Evolutionary conservation across 257 asterid species (phyloP), one percentile per base, ranked within the genome.

Genomic region (Solanum ahanhuiri): DNA sequence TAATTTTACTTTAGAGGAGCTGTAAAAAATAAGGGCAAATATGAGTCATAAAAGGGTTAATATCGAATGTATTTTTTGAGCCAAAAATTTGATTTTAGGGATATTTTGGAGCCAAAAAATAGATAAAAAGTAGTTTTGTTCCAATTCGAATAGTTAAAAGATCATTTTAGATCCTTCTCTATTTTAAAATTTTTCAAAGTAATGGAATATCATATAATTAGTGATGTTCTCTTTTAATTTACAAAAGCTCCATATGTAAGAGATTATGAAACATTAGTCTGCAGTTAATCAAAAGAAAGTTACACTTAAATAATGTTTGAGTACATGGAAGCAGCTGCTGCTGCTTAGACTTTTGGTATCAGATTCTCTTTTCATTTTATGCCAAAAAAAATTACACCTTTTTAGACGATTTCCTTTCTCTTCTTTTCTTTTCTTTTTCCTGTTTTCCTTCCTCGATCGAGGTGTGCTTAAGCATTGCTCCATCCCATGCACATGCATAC

Each of bases 331-430:
- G 75, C 9, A 33, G 17, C 45, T 66, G 20, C 28, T 73, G n/a
- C 39, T 75, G 15, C 54, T 45, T 58, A 30, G 33, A 6, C 12
- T 41, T 51, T 58, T 79, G 88, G 94, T 85, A 93, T 93, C 94
- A 77, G 92, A 91, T 94, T 91, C 94, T 87, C 86, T 84, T 89
- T 77, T 76, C 87, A 90, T 75, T 76, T 76, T 54, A 23, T 41
- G 85, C 25, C 85, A 7, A 35, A 69, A 76, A 43, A 30, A 17
- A 8, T 83, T 83, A 31, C 43, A 48, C 81, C 67, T 82, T 87
- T 85, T 77, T 72, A 75, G 31, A 86, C n/a, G 85, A 83, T 86
- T 86, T 87, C 58, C 85, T 43, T 83, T 64, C 69, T 41, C 83
- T 23, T 31, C 83, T 76, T 76, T 76, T 76, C 23, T 23, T 76